These are phyloP conservation scores for Cercospora nicotianae DNA, from an alignment of 2,329 filamentous ascomycete species.

Conservation along the genomic window DNA sequence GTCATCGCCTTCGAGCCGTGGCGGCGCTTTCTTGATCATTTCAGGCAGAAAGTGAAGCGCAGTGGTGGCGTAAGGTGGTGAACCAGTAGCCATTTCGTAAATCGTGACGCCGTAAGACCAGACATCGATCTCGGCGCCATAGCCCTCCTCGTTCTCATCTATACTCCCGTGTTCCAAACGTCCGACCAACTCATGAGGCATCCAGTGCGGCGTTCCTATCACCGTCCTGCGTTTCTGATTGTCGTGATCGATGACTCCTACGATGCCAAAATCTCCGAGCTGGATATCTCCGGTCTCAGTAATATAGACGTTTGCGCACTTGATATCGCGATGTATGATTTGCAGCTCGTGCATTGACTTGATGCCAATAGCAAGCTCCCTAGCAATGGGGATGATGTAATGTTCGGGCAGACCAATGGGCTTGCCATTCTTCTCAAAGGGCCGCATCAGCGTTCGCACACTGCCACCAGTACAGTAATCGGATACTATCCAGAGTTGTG, in stretches of 20 bases:
- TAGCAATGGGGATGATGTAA: slow-evolving; percentile 64
- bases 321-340: slow-evolving; percentile 65
- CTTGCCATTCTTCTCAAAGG: slow-evolving; percentile 24
- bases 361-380: slow-evolving; percentile 62
- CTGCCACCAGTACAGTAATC: slow-evolving; percentile 85
- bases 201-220: slow-evolving; percentile 82
- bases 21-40: slow-evolving; percentile 54
- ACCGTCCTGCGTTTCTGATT: slow-evolving; percentile 74
- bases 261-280: slow-evolving; percentile 82
- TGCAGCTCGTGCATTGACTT: slow-evolving; percentile 65
- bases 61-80: slow-evolving; percentile 62
- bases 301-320: slow-evolving; percentile 75
- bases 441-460: slow-evolving; percentile 64
- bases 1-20: slow-evolving; percentile 68
- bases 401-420: slow-evolving; percentile 54
- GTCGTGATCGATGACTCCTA: slow-evolving; percentile 72
- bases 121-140: slow-evolving; percentile 63
- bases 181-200: slow-evolving; percentile 70
- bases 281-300: slow-evolving; percentile 75
- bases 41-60: slow-evolving; percentile 13
- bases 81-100: slow-evolving; percentile 76
- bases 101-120: slow-evolving; percentile 84
- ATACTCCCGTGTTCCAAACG: slow-evolving; percentile 51
- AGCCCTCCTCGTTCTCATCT: slow-evolving; percentile 42
- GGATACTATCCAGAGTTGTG: slow-evolving; percentile 83